phyloP scores from a whole-genome alignment of 2,329 filamentous ascomycete species.

The Aspergillus versicolor region DNA sequence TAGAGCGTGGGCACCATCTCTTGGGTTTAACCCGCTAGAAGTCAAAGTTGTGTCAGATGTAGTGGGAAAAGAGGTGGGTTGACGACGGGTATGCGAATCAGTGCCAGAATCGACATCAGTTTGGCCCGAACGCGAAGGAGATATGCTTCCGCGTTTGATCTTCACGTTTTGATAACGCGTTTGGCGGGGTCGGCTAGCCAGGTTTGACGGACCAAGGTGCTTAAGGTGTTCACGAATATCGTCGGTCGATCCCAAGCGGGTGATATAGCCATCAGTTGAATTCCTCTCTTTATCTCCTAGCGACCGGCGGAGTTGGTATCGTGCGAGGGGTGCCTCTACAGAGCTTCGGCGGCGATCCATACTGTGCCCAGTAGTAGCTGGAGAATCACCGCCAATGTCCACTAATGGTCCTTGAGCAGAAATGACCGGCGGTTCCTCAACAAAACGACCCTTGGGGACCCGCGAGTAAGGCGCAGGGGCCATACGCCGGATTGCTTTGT shows the following conservation, averaged over 20 bases:
- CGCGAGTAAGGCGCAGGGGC: constrained; percentile 78
- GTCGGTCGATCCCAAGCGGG: constrained; percentile 53
- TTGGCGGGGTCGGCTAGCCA: constrained; percentile 58
- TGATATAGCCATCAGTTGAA: constrained; percentile 32
- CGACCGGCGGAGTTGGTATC: constrained; percentile 41
- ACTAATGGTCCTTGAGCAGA: constrained; percentile 37
- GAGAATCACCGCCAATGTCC: constrained; percentile 47
- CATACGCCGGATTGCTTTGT: constrained; percentile 92
- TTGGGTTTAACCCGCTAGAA: constrained; percentile 55
- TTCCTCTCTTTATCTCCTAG: constrained; percentile 29
- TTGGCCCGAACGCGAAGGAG: constrained; percentile 34
- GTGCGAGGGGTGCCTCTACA: constrained; percentile 37
- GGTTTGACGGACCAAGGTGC: constrained; percentile 64
- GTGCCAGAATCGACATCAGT: constrained; percentile 40
- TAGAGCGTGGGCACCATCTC: constrained; percentile 65
- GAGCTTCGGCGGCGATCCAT: constrained; percentile 32
- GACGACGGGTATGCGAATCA: constrained; percentile 29
- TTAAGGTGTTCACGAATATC: constrained; percentile 61
- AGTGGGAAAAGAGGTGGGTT: constrained; percentile 6
- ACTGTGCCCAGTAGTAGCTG: constrained; percentile 18
- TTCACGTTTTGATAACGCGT: constrained; percentile 65
- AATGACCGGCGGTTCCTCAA: constrained; percentile 47
- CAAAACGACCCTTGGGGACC: constrained; percentile 57
- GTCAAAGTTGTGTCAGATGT: constrained; percentile 38
- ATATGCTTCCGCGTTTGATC: constrained; percentile 58